A percentile compares a stretch with the other conserved stretches of the same genome.
Conservation (phyloP, 306 rosid species). For the Quercus engelmannii region DNA sequence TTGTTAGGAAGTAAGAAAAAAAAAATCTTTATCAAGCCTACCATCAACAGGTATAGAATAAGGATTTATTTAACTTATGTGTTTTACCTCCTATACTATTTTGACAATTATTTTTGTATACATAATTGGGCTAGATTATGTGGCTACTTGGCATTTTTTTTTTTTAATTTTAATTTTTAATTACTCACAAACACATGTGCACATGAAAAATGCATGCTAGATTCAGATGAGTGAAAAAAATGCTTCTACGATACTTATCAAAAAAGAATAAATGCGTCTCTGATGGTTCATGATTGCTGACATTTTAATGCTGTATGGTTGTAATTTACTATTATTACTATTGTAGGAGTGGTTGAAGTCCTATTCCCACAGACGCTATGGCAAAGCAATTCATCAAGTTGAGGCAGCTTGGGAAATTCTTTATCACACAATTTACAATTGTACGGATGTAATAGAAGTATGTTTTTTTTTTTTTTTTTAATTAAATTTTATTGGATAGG, state of each 20-base stretch:
- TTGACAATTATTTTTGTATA: neutral
- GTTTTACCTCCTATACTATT: neutral
- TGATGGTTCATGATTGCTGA: neutral
- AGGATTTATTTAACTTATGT: neutral
- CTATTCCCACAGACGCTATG: slow-evolving; percentile 79
- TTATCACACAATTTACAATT: slow-evolving; percentile 82
- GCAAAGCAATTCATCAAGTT: slow-evolving; percentile 59
- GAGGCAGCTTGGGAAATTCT: slow-evolving; percentile 92
- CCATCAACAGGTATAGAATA: neutral
- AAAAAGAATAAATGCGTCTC: too few relatives aligned
- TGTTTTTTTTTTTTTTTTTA: slow-evolving; percentile 29
- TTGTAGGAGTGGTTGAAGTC: slow-evolving; percentile 78
- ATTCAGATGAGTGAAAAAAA: neutral
- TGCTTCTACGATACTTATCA: too few relatives aligned
- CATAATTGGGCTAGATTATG: neutral
- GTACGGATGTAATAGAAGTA: slow-evolving; percentile 88
- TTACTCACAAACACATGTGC: neutral
- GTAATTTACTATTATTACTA: slow-evolving; percentile 12
- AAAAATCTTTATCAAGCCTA: neutral
- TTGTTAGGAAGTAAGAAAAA: neutral
- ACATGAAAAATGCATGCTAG: neutral
- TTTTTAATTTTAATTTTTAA: neutral
- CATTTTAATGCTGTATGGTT: neutral
- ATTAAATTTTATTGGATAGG: neutral
- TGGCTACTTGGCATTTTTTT: neutral